Base-by-base conservation (phyloP, 2,329 filamentous ascomycete species). In the Aspergillus sp. region DNA sequence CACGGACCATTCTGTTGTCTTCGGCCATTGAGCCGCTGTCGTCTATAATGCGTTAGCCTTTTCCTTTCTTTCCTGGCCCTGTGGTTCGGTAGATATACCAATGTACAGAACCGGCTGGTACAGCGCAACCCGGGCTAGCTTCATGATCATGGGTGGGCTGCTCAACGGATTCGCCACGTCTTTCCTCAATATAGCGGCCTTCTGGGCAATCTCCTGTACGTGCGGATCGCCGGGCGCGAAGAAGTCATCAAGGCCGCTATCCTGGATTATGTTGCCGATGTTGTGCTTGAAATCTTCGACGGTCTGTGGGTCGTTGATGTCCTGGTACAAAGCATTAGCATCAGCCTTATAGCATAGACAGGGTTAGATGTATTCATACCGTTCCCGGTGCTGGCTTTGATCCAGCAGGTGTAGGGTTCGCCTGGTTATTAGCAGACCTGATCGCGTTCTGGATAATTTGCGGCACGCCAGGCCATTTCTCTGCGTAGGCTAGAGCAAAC, bases 11-110 rank as follows among this genome's bases (percentile, higher is more conserved):
- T 37, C 51, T 13, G 19, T 45, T 24, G n/a, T 53, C 51, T 1
- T 39, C 40, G 3, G 19, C 34, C 51, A 53, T 53, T 1, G 51
- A 53, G 11, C 40, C 51, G 39, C 51, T 53, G 39, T 53, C 51
- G 5, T 53, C 51, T 53, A 45, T 4, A 15, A 3, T 2, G 2
- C 24, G 30, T 24, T 3, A 53, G 19, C 27, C 27, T 9, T 11
- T 30, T 0, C 8, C 8, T 4, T 11, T 27, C 2, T 27, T n/a
- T n/a, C n/a, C n/a, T n/a, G n/a, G n/a, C n/a, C n/a, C 2, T 3
- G 1, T 2, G 3, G 24, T 27, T 0, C 7, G 24, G 13, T 0
- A 2, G 20, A 33, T 40, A 7, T 53, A 53, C 51, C 51, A 19
- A 44, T 30, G 17, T 53, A 53, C 4, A 53, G 19, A 3, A 53